Percentiles rank a stretch among this genome's conserved stretches.
phyloP scores from a whole-genome alignment of 208 protist genomes.

The Acanthamoeba culbertsoni region DNA sequence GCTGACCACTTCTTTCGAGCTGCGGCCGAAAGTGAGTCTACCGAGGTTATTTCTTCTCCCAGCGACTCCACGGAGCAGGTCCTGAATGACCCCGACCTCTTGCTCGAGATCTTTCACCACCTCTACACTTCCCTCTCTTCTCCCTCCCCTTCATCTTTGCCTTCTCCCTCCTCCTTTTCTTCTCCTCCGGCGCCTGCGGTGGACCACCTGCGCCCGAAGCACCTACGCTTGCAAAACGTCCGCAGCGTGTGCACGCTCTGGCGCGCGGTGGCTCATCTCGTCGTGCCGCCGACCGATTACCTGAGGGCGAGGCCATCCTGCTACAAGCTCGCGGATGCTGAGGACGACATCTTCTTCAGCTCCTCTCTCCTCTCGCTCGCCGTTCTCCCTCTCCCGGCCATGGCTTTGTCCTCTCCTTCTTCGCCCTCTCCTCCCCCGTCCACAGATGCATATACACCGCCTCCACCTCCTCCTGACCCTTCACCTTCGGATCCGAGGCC shows the following conservation, averaged over 20 bases:
- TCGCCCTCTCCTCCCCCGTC: not conserved
- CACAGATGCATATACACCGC: not conserved
- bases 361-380: not conserved
- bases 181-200: not conserved
- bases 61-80: not conserved
- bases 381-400: not conserved
- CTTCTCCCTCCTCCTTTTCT: not conserved
- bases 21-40: not conserved
- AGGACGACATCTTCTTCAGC: not conserved
- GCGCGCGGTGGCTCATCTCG: not conserved
- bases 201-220: not conserved
- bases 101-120: not conserved
- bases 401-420: not conserved
- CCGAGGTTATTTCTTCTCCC: not conserved
- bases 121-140: not conserved
- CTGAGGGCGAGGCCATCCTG: not conserved
- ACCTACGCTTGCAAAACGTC: not conserved
- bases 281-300: not conserved
- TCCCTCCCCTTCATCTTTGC: not conserved
- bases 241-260: not conserved
- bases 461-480: not conserved
- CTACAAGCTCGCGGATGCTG: not conserved
- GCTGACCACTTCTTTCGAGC: not conserved
- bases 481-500: not conserved
- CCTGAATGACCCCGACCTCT: not conserved